Conservation (phyloP, 805 yeast species). For the Kazachstania bromeliacearum region DNA sequence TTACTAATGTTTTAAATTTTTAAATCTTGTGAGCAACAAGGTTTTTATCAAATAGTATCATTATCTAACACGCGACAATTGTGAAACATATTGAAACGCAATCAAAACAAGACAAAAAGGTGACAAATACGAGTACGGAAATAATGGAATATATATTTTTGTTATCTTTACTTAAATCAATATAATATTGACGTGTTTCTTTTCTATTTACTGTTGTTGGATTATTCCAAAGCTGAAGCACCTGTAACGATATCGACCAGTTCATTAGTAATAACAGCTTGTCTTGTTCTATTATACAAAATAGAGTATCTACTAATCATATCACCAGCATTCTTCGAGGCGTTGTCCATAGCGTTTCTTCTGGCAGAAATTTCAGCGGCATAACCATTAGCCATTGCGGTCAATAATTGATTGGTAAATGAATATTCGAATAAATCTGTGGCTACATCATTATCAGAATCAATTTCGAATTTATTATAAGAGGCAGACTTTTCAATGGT, state of each 20-base stretch:
- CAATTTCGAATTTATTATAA: constrained; percentile 71
- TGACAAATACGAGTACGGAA: too few relatives aligned
- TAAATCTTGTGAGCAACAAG: too few relatives aligned
- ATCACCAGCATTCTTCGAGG: constrained; percentile 98
- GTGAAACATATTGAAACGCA: too few relatives aligned
- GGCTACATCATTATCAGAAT: constrained; percentile 58
- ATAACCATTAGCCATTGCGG: constrained; percentile 96
- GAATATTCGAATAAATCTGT: constrained; percentile 75
- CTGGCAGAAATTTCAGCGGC: constrained; percentile 97
- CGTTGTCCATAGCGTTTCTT: constrained; percentile 99
- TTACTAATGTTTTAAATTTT: too few relatives aligned
- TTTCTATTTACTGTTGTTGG: neutral
- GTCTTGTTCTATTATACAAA: constrained; percentile 98
- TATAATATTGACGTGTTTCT: too few relatives aligned
- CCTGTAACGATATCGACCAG: constrained; percentile 99
- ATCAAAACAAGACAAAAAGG: too few relatives aligned
- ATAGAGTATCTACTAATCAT: constrained; percentile 95
- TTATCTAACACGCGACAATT: too few relatives aligned
- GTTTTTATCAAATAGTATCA: too few relatives aligned
- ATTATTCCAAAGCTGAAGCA: constrained; percentile 93
- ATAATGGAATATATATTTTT: too few relatives aligned
- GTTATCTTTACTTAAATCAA: too few relatives aligned
- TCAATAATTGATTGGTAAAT: constrained; percentile 77
- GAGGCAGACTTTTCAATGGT: constrained; percentile 80
- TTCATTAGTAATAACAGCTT: constrained; percentile 98